phyloP scores from a whole-genome alignment of 1,284 basidiomycete genomes.

The Cutaneotrichosporon cutaneum region DNA sequence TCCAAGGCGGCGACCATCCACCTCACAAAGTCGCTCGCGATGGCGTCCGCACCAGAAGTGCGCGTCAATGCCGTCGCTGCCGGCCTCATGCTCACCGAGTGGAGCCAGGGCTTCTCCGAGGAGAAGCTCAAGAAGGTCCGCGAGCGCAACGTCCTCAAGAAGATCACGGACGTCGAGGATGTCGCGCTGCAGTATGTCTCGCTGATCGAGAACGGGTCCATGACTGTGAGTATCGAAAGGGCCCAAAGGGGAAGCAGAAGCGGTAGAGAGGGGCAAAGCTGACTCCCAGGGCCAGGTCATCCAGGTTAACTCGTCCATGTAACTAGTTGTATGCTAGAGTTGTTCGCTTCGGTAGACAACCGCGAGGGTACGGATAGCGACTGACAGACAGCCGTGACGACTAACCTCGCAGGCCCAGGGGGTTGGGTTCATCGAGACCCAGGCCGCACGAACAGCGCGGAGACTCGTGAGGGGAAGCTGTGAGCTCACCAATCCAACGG shows the following conservation, averaged over 20 bases:
- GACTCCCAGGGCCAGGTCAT: slow-evolving; percentile 7
- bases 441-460: too few species aligned
- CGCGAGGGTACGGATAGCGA: neutral
- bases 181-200: slow-evolving; percentile 16
- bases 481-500: too few species aligned
- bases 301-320: slow-evolving; percentile 11
- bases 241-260: too few species aligned
- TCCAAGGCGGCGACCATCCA: slow-evolving; percentile 31
- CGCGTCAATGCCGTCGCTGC: slow-evolving; percentile 31
- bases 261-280: neutral
- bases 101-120: slow-evolving; percentile 26
- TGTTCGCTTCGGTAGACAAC: neutral
- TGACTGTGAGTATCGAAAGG: slow-evolving; percentile 1
- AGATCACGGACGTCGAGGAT: slow-evolving; percentile 21
- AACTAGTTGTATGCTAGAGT: neutral
- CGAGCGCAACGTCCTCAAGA: slow-evolving; percentile 18
- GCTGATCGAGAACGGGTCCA: slow-evolving; percentile 10
- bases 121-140: slow-evolving; percentile 20
- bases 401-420: too few species aligned
- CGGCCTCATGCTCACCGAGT: slow-evolving; percentile 32
- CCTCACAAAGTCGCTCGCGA: slow-evolving; percentile 29
- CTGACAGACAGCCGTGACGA: too few species aligned
- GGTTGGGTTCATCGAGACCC: too few species aligned
- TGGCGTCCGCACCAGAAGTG: slow-evolving; percentile 26
- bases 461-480: too few species aligned